phyloP scores from a whole-genome alignment of 179 eudicot species.

The Silene noctiflora region DNA sequence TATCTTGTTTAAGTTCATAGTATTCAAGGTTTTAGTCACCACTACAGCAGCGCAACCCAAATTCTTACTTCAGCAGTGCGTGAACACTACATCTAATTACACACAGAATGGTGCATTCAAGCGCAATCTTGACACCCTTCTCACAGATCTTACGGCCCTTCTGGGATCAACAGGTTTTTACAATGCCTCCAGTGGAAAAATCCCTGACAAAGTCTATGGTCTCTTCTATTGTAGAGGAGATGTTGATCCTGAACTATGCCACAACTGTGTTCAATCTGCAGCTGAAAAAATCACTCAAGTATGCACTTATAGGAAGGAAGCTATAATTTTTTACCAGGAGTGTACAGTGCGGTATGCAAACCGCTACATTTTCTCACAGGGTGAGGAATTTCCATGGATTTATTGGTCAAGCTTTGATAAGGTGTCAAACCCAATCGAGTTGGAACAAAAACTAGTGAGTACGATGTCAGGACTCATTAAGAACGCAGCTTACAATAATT shows the following conservation, averaged over 20 bases:
- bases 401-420: background rate
- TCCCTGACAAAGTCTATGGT: slow-evolving; percentile 16
- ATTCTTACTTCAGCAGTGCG: background rate
- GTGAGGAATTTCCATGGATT: background rate
- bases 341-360: slow-evolving; percentile 25
- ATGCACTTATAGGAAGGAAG: slow-evolving; percentile 14
- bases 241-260: background rate
- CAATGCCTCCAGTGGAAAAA: background rate
- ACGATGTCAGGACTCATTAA: slow-evolving; percentile 9
- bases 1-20: background rate
- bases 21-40: background rate
- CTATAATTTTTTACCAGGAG: slow-evolving; percentile 2
- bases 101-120: slow-evolving; percentile 7
- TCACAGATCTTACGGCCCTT: background rate
- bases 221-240: slow-evolving; percentile 17
- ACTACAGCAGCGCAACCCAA: background rate
- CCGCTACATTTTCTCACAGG: background rate
- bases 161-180: background rate
- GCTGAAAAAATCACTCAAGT: background rate
- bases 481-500: slow-evolving; percentile 20
- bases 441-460: background rate
- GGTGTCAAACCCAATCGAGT: slow-evolving; percentile 5
- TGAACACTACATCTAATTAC: slow-evolving; percentile 12
- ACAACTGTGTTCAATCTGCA: slow-evolving; percentile 15
- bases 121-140: background rate